Evolutionary conservation across 805 yeast genomes (phyloP).

Genomic region (Myxozyma sirexii): DNA sequence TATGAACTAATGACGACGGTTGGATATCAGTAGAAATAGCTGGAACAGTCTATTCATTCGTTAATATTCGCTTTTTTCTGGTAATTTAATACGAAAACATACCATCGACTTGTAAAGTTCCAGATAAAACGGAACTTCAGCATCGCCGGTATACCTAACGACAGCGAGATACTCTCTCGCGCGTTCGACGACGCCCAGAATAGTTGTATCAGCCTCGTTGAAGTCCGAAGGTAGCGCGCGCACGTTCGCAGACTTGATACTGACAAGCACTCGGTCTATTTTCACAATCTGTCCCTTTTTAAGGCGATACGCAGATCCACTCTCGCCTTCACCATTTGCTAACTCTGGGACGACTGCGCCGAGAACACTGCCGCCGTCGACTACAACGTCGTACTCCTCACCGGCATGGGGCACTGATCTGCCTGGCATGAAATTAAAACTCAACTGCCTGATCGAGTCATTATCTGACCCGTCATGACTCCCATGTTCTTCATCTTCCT

Average conservation of each 20-base stretch:
- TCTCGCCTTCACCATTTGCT: slow-evolving; percentile 2
- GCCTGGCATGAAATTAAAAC: slow-evolving; percentile 20
- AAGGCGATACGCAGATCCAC: slow-evolving; percentile 23
- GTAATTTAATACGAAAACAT: not conserved
- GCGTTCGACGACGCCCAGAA: slow-evolving; percentile 62
- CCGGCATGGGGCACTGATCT: not conserved
- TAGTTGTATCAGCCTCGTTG: slow-evolving; percentile 55
- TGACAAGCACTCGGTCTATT: slow-evolving; percentile 68
- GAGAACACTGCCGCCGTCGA: slow-evolving; percentile 21
- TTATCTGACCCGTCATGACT: slow-evolving; percentile 19
- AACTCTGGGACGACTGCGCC: slow-evolving; percentile 22
- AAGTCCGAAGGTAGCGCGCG: slow-evolving; percentile 44
- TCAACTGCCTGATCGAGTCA: slow-evolving; percentile 17
- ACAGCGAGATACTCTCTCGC: slow-evolving; percentile 83
- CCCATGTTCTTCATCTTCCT: slow-evolving; percentile 12
- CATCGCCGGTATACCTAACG: slow-evolving; percentile 61
- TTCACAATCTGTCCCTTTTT: slow-evolving; percentile 62
- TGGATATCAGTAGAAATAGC: slow-evolving; percentile 35
- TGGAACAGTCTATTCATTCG: slow-evolving; percentile 21
- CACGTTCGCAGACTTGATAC: slow-evolving; percentile 50
- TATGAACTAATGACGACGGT: slow-evolving; percentile 14
- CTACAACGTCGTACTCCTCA: slow-evolving; percentile 10
- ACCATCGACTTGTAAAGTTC: slow-evolving; percentile 59
- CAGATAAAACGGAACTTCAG: slow-evolving; percentile 56
- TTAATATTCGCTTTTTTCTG: not conserved